phyloP scores from a whole-genome alignment of 2,329 filamentous ascomycete species.

The Venturia nashicola region DNA sequence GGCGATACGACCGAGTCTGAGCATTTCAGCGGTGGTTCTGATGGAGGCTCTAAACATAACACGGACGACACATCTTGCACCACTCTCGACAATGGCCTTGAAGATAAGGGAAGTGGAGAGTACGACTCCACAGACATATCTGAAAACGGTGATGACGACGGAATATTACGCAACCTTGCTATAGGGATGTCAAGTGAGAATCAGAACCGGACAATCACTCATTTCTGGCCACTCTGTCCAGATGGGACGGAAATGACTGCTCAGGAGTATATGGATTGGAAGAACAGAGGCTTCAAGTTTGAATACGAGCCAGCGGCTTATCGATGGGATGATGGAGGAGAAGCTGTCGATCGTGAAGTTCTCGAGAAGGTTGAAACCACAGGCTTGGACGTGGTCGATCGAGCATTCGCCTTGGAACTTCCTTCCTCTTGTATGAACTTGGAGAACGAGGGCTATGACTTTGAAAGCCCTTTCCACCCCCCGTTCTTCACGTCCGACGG shows the following conservation, averaged over 20 bases:
- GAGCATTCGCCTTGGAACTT: too few relatives aligned
- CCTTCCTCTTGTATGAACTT: too few relatives aligned
- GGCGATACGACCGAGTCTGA: neutral
- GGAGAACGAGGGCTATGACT: too few relatives aligned
- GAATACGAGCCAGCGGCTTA: neutral
- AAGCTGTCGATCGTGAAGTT: too few relatives aligned
- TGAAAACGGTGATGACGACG: neutral
- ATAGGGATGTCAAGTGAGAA: neutral
- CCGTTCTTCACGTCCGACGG: too few relatives aligned
- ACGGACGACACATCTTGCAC: too few relatives aligned
- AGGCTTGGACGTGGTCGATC: too few relatives aligned
- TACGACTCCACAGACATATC: neutral
- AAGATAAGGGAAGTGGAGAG: too few relatives aligned
- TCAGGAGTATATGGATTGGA: neutral
- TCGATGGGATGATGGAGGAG: neutral
- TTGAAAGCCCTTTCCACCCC: too few relatives aligned
- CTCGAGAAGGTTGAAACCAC: too few relatives aligned
- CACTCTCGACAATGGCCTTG: too few relatives aligned
- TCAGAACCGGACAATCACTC: neutral
- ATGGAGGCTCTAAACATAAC: too few relatives aligned
- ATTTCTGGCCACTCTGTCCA: neutral
- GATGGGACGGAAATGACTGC: neutral
- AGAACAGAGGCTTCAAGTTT: neutral
- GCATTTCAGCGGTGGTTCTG: neutral
- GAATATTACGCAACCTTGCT: neutral